These are phyloP conservation scores for Gaeumannomyces sp. DNA, from an alignment of 2,329 filamentous ascomycete genomes.

Conservation along the genomic window DNA sequence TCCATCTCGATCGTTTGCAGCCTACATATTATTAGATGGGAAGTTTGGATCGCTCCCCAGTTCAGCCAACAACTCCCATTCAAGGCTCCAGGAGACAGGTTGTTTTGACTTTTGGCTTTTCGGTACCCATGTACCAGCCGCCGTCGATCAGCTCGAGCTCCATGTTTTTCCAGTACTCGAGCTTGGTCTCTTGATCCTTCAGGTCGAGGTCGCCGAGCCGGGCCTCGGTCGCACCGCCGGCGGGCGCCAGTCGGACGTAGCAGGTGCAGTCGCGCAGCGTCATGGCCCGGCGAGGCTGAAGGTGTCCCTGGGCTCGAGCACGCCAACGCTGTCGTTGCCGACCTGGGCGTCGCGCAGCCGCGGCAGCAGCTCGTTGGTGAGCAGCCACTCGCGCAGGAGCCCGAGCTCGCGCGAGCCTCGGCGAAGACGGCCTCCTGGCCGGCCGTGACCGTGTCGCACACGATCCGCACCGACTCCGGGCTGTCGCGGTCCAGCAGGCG, in stretches of 20 bases:
- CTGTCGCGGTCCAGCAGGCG: constrained; percentile 41
- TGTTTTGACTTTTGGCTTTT: constrained; percentile 18
- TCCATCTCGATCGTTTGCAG: no score
- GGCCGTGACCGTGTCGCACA: constrained; percentile 6
- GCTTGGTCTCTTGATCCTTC: constrained; percentile 62
- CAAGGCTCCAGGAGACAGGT: constrained; percentile 18
- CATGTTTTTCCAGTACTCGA: constrained; percentile 59
- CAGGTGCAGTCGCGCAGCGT: constrained; percentile 74
- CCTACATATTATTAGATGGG: no score
- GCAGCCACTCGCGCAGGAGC: constrained; percentile 8
- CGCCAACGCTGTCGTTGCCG: background rate
- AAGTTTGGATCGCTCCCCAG: no score
- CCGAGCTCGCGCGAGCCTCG: constrained; percentile 9
- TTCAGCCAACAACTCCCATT: background rate
- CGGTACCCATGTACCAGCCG: constrained; percentile 54
- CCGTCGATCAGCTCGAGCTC: constrained; percentile 58
- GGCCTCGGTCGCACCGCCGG: constrained; percentile 35
- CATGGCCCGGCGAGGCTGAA: constrained; percentile 54
- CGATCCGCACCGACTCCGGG: background rate
- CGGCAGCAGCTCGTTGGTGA: constrained; percentile 7
- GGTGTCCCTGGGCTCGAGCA: constrained; percentile 11
- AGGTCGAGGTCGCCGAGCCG: constrained; percentile 72
- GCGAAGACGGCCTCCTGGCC: constrained; percentile 20
- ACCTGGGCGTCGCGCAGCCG: constrained; percentile 9
- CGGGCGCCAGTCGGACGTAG: constrained; percentile 51